Conservation (phyloP, 345 rosid genomes). For the Boechera retrofracta region DNA sequence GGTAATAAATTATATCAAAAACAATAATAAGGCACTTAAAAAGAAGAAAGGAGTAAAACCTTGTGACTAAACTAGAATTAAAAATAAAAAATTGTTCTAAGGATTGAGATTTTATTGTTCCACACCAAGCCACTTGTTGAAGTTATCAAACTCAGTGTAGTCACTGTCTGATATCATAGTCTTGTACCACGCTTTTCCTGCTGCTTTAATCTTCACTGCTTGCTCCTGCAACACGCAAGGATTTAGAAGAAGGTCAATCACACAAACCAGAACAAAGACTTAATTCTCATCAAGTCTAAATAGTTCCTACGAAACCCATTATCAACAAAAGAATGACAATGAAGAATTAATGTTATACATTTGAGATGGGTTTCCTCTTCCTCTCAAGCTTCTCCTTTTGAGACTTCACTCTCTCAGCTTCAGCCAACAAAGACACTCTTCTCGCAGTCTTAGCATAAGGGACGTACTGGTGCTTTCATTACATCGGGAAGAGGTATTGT, state of each 20-base stretch:
- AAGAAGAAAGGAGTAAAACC: no score
- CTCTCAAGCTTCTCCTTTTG: neutral
- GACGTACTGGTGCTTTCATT: neutral
- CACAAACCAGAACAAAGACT: neutral
- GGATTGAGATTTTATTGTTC: no score
- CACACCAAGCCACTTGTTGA: conserved; percentile 31
- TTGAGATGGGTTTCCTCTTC: neutral
- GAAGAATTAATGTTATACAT: no score
- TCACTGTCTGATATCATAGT: conserved; percentile 55
- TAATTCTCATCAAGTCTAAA: neutral
- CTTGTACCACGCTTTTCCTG: conserved; percentile 47
- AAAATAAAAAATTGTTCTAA: neutral
- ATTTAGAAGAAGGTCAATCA: neutral
- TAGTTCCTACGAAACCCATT: neutral
- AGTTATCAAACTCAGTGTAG: conserved; percentile 70
- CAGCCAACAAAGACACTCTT: neutral
- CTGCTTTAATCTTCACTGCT: conserved; percentile 63
- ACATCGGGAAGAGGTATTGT: no score
- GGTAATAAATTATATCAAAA: no score
- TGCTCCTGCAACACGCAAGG: neutral
- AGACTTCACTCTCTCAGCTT: neutral
- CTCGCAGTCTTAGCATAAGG: neutral
- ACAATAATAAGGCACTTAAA: no score
- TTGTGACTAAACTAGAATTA: no score
- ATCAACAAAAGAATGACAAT: neutral